Evolutionary conservation across 2,329 filamentous ascomycete species (phyloP), one percentile per base, ranked within the genome.

Genomic region (Arthrobotrys iridis): DNA sequence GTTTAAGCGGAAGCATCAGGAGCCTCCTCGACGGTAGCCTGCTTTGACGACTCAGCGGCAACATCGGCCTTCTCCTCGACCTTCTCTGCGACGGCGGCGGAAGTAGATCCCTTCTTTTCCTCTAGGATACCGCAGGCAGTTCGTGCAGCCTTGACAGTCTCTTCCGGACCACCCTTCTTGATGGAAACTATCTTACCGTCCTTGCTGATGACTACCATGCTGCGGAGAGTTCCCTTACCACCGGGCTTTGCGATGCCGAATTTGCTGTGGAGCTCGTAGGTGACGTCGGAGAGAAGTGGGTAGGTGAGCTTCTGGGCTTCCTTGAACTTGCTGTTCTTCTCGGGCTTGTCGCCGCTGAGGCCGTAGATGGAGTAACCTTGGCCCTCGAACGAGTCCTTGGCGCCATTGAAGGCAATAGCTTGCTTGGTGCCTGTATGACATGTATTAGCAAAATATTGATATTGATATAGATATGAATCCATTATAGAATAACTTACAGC

Each of bases 271-370:
- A 99, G 87, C 1, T 88, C 89, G 26, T 87, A 88, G 59, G 84
- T 83, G 4, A 90, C 87, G 82, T 99, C 93, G 84, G 93, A 98
- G 41, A 99, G 87, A 48, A 99, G 88, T 35, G 91, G 85, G 82
- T 97, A 99, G 3, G 90, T 92, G 63, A 98, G 87, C 77, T 91
- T 92, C 83, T 98, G 92, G 85, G 96, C 97, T 41, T 89, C 90
- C 83, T 93, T 91, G 87, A 98, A 99, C 48, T 88, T 92, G 22
- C 92, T 93, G 85, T 99, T 99, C 80, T 93, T 89, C 84, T 95
- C 96, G 80, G 93, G 89, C 52, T 89, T 91, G 84, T 98, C 95
- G 79, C 88, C 88, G 77, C 92, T 96, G 58, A 99, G 89, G 66
- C 95, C 95, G 82, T 92, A 98, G 83, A 99, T 93, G 81, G 89